Conservation (phyloP, 78 protist genomes). For the Cavenderia fasciculata region DNA sequence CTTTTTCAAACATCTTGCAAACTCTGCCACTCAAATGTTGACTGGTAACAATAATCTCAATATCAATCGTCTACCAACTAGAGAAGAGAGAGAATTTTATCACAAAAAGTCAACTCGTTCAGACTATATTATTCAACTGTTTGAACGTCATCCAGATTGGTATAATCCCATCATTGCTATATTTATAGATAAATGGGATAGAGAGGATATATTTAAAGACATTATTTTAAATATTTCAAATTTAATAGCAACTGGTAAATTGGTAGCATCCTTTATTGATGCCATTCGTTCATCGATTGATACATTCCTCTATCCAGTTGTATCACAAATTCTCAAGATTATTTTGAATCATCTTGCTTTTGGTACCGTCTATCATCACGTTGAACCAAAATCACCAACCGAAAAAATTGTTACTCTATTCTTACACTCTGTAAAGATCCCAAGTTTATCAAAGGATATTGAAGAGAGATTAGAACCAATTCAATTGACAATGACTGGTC, state of each 20-base stretch:
- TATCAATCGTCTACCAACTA: not conserved
- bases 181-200: not conserved
- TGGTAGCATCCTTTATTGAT: conserved; percentile 16
- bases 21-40: not conserved
- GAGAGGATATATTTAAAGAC: not conserved
- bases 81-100: not conserved
- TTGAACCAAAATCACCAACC: not conserved
- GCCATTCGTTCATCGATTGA: conserved; percentile 25
- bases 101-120: not conserved
- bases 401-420: not conserved
- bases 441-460: not conserved
- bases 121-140: not conserved
- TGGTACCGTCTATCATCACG: not conserved
- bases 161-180: conserved; percentile 10
- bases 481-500: not conserved
- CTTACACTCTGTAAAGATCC: not conserved
- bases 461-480: conserved; percentile 3
- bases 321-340: not conserved
- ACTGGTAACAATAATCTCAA: not conserved
- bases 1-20: conserved; percentile 3
- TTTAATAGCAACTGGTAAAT: conserved; percentile 25
- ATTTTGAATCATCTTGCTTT: not conserved
- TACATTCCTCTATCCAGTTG: conserved; percentile 13
- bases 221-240: not conserved
- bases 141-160: conserved; percentile 32